Conservation (phyloP, 345 rosid species). For the Citrus trifoliata region DNA sequence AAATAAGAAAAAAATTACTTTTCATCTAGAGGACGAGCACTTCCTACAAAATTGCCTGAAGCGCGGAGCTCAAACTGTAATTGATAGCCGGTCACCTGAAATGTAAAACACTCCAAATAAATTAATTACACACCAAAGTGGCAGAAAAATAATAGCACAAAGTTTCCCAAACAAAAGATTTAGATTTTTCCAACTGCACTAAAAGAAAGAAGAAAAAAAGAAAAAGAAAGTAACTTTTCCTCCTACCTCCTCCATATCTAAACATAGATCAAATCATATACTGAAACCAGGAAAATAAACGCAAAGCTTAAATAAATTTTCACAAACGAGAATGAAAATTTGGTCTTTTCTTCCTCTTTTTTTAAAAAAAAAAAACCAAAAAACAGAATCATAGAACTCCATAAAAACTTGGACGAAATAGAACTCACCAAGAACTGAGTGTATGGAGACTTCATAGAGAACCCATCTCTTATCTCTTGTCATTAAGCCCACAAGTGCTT, state of each 20-base stretch:
- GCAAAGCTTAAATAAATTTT: not conserved
- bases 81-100: not conserved
- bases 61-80: not conserved
- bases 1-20: not conserved
- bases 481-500: constrained; percentile 22
- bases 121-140: not conserved
- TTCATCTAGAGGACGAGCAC: not conserved
- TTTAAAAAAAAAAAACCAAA: constrained; percentile 6
- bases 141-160: not conserved
- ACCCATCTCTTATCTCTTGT: constrained; percentile 32
- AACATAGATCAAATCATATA: constrained; percentile 12
- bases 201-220: not conserved
- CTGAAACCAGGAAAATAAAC: constrained; percentile 1
- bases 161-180: not conserved
- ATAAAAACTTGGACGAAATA: not conserved
- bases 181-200: not conserved
- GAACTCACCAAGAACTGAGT: constrained; percentile 27
- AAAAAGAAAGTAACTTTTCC: not conserved
- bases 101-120: not conserved
- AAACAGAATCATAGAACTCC: constrained; percentile 26
- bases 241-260: not conserved
- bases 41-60: not conserved
- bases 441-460: constrained; percentile 16
- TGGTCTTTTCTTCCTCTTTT: not conserved
- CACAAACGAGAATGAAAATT: constrained; percentile 4